Evolutionary conservation across 345 rosid genomes (phyloP).

Genomic region (Eucalyptus caleyi): DNA sequence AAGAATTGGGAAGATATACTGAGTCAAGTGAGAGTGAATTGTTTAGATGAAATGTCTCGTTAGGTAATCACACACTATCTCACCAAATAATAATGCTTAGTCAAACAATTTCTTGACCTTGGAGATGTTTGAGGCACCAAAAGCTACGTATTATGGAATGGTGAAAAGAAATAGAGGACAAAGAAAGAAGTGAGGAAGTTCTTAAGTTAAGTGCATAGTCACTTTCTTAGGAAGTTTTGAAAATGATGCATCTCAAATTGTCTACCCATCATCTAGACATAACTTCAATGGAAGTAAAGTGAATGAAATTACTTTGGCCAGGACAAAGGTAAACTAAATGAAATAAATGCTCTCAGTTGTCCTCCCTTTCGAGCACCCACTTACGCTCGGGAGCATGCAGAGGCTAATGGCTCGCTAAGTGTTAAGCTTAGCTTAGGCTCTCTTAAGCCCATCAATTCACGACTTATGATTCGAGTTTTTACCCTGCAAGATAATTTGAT

Average conservation of each 20-base stretch:
- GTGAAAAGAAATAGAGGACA: background rate
- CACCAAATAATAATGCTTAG: background rate
- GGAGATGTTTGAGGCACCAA: background rate
- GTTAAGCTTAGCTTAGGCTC: no score
- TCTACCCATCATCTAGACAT: background rate
- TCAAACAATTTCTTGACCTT: background rate
- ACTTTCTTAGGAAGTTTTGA: background rate
- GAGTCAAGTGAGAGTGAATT: background rate
- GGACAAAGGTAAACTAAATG: background rate
- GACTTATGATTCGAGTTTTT: no score
- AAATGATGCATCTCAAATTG: background rate
- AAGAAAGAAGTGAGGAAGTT: background rate
- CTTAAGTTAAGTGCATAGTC: background rate
- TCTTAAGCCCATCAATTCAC: no score
- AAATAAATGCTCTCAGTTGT: background rate
- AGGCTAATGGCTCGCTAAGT: no score
- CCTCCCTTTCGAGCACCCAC: no score
- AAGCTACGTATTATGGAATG: background rate
- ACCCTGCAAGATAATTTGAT: no score
- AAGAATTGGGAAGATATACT: background rate
- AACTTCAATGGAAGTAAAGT: background rate
- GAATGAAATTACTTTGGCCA: background rate
- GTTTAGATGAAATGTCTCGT: background rate
- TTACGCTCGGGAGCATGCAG: no score
- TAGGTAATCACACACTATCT: background rate